Evolutionary conservation across 2,329 filamentous ascomycete species (phyloP), one percentile per base, ranked within the genome.

Genomic region (Claviceps purpurea): DNA sequence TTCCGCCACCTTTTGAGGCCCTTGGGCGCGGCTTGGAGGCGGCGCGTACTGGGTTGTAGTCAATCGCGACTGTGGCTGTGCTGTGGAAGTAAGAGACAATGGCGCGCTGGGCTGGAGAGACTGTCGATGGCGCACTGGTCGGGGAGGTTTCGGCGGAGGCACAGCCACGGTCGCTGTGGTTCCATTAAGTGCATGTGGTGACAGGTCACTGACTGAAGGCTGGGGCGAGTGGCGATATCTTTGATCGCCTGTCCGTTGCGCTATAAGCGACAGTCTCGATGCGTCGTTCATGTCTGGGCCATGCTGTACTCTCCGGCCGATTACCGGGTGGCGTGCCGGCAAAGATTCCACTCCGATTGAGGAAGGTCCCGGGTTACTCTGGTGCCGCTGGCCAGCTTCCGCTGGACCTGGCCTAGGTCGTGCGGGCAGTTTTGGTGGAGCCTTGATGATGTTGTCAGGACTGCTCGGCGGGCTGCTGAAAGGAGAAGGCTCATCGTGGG

Each of bases 401-500:
- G 13, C 24, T 60, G 62, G 2, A 14, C 41, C 41, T 24, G 77
- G 78, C 34, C 76, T 76, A 46, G 75, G 76, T 13, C 76, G 69
- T 6, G 65, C 70, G 18, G 70, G 76, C 45, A 77, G 70, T 52
- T 67, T 69, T 1, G 77, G 76, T 7, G 73, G 73, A 6, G 70
- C 68, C n/a, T 71, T 69, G n/a, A 70, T 69, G 14, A 76, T 72
- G n/a, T 53, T 64, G 51, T 76, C 81, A 4, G 79, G 78, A 62
- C 85, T 91, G 58, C 81, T 83, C 0, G 90, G 89, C 18, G 89
- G 89, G 39, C 89, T 95, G 61, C 76, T 89, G 63, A 96, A 95
- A 0, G 91, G 90, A 1, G 91, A 95, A 0, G 82, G 63, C 61
- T 72, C 69, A 55, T 72, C 65, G 0, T 59, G 57, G 5, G 65